Evolutionary conservation across 2,329 filamentous ascomycete species (phyloP).

Genomic region (Sarocladium kiliense): DNA sequence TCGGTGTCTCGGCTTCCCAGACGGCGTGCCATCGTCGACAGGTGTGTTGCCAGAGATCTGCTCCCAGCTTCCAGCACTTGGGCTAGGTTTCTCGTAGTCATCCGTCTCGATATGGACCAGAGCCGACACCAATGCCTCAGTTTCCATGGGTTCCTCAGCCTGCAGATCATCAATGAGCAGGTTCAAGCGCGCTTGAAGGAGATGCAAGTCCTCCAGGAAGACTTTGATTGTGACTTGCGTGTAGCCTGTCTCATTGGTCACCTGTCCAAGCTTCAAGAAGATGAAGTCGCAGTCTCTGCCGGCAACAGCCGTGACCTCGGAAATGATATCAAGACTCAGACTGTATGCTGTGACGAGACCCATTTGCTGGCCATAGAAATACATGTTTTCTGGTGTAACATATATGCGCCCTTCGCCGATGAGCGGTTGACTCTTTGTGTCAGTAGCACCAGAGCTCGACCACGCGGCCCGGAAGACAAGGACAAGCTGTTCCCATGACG

Average conservation of each 20-base stretch:
- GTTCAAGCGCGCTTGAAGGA: constrained; percentile 80
- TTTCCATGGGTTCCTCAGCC: constrained; percentile 60
- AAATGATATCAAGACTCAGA: constrained; percentile 69
- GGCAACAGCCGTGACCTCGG: constrained; percentile 83
- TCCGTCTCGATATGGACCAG: constrained; percentile 71
- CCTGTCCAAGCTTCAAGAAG: constrained; percentile 69
- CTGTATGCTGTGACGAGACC: constrained; percentile 82
- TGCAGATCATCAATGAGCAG: constrained; percentile 77
- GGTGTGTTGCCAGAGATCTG: constrained; percentile 61
- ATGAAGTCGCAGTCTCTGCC: constrained; percentile 92
- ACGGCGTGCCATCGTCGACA: constrained; percentile 48
- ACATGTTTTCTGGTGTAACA: constrained; percentile 80
- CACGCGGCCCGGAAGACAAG: constrained; percentile 92
- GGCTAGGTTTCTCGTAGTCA: constrained; percentile 52
- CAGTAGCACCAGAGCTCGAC: constrained; percentile 46
- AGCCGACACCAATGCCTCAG: constrained; percentile 65
- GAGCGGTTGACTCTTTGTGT: constrained; percentile 41
- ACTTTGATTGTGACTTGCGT: constrained; percentile 83
- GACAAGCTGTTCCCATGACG: constrained; percentile 73
- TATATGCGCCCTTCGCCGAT: constrained; percentile 70
- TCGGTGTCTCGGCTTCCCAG: constrained; percentile 27
- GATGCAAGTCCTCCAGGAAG: constrained; percentile 79
- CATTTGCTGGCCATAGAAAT: constrained; percentile 94
- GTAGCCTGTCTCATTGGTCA: constrained; percentile 57
- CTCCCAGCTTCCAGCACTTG: constrained; percentile 87